These are phyloP conservation scores for Colletotrichum theobromicola DNA, from an alignment of 2,329 filamentous ascomycete species.

Conservation along the genomic window DNA sequence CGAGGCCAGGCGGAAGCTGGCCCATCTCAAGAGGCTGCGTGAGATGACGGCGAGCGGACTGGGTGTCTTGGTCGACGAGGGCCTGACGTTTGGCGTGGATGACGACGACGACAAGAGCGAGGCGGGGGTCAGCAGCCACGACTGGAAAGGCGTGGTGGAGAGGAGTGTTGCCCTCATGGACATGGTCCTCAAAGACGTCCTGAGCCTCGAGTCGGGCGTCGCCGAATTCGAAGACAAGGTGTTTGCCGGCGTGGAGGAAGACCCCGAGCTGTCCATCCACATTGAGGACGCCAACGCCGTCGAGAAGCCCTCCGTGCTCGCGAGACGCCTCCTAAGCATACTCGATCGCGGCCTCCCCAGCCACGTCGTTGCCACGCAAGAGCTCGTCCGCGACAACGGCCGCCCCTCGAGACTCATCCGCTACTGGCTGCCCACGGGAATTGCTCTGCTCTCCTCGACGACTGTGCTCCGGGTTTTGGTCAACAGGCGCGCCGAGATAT, in stretches of 20 bases:
- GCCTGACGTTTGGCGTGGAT: conserved; percentile 69
- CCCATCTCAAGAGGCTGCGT: conserved; percentile 72
- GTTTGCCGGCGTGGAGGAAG: conserved; percentile 66
- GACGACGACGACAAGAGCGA: conserved; percentile 56
- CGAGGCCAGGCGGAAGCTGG: conserved; percentile 78
- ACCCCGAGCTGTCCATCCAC: conserved; percentile 62
- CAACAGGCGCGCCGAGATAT: conserved; percentile 76
- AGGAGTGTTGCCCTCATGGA: conserved; percentile 87
- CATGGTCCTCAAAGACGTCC: conserved; percentile 77
- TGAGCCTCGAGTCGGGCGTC: conserved; percentile 65
- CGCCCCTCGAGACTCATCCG: conserved; percentile 77
- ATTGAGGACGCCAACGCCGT: conserved; percentile 49
- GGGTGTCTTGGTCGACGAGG: conserved; percentile 87
- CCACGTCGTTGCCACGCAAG: conserved; percentile 63
- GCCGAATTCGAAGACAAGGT: conserved; percentile 70
- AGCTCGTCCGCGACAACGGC: conserved; percentile 69
- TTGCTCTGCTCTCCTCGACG: conserved; percentile 77
- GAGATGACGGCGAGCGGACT: conserved; percentile 86
- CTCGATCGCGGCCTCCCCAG: conserved; percentile 72
- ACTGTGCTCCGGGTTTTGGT: conserved; percentile 83
- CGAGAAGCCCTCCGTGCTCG: conserved; percentile 64
- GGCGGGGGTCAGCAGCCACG: conserved; percentile 56
- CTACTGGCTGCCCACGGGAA: conserved; percentile 84
- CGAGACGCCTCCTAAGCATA: conserved; percentile 70
- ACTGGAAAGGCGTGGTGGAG: conserved; percentile 76